A percentile compares a stretch with the other conserved stretches of the same genome.
phyloP scores from a whole-genome alignment of 169 alveolate genomes.

The Plasmodium blacklocki region DNA sequence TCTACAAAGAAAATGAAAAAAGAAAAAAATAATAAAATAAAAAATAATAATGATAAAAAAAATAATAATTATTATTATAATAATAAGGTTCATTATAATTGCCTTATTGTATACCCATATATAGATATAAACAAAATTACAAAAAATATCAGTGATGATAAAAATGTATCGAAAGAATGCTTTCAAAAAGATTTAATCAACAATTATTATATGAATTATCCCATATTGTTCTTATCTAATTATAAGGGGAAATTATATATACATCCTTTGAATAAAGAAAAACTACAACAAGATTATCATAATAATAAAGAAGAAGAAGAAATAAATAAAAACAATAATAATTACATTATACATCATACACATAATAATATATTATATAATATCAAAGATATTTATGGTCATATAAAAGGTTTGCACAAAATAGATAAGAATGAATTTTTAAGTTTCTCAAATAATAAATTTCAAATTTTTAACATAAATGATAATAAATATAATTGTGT shows the following conservation, averaged over 20 bases:
- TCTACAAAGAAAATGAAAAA: neutral
- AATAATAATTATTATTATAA: neutral
- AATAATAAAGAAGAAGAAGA: neutral
- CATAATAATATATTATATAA: neutral
- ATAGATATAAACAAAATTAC: conserved; percentile 4
- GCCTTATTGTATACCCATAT: conserved; percentile 39
- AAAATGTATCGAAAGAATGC: neutral
- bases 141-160: neutral
- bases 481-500: neutral
- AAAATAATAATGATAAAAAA: neutral
- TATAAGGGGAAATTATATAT: conserved; percentile 48
- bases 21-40: neutral
- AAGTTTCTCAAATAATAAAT: conserved; percentile 5
- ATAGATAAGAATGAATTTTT: conserved; percentile 32
- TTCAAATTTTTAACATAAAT: conserved; percentile 16
- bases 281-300: neutral
- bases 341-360: too few species aligned
- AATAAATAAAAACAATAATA: too few species aligned
- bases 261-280: conserved; percentile 8
- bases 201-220: conserved; percentile 5
- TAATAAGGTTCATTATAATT: neutral
- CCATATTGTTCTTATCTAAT: conserved; percentile 24
- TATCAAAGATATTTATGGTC: neutral
- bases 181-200: conserved; percentile 5
- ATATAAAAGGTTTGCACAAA: conserved; percentile 11